These are phyloP conservation scores for Torulaspora pretoriensis DNA, from an alignment of 1,139 yeast species.

Conservation along the genomic window DNA sequence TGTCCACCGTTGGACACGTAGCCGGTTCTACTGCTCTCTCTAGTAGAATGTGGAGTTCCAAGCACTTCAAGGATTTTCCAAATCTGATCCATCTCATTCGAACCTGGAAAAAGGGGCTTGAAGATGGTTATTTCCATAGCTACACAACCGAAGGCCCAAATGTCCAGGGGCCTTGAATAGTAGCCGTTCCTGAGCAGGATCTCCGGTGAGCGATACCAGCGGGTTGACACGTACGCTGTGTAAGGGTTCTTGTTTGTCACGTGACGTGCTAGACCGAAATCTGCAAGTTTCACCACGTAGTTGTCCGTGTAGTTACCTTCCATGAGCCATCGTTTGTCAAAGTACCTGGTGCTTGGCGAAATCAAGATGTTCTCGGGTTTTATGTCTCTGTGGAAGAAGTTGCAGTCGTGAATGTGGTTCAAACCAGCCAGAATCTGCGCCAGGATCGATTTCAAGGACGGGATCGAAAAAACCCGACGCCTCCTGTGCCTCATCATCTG, in stretches of 20 bases:
- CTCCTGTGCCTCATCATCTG: constrained; percentile 63
- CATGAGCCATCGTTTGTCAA: constrained; percentile 40
- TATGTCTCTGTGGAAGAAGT: constrained; percentile 83
- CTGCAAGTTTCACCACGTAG: constrained; percentile 77
- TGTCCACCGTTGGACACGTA: constrained; percentile 56
- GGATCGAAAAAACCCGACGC: constrained; percentile 48
- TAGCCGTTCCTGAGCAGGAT: constrained; percentile 62
- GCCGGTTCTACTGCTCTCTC: constrained; percentile 23
- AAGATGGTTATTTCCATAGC: constrained; percentile 77
- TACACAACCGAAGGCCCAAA: constrained; percentile 92
- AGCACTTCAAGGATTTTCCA: constrained; percentile 59
- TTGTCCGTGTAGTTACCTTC: constrained; percentile 41
- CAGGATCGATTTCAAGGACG: constrained; percentile 61
- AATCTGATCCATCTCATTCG: constrained; percentile 71
- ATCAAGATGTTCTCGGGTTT: constrained; percentile 89
- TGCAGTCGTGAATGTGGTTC: constrained; percentile 70
- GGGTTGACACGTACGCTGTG: constrained; percentile 82
- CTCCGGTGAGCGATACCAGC: constrained; percentile 97
- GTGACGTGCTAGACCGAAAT: constrained; percentile 83
- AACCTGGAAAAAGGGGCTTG: constrained; percentile 80
- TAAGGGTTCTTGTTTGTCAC: constrained; percentile 51
- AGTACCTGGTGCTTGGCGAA: constrained; percentile 52
- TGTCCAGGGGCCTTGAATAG: constrained; percentile 77
- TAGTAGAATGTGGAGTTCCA: constrained; percentile 58
- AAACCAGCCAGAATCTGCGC: constrained; percentile 72